phyloP scores from a whole-genome alignment of 306 rosid genomes.

The Cyclanthera cordifolia region DNA sequence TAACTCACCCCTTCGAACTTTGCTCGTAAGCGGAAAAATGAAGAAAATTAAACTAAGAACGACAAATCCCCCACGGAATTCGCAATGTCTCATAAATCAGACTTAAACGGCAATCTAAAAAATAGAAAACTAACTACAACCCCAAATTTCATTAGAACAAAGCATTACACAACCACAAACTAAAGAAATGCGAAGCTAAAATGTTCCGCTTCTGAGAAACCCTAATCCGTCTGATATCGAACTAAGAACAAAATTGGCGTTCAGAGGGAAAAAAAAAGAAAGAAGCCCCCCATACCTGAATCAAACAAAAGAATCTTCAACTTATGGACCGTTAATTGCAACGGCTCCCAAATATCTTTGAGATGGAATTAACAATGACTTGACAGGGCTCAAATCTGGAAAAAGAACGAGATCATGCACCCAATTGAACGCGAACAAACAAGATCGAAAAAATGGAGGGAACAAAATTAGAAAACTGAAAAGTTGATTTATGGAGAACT shows the following conservation, averaged over 20 bases:
- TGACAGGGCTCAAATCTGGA: neutral
- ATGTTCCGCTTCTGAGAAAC: conserved; percentile 5
- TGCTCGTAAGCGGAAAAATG: neutral
- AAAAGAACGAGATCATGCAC: neutral
- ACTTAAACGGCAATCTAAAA: neutral
- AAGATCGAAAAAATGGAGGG: neutral
- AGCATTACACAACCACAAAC: neutral
- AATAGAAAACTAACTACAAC: neutral
- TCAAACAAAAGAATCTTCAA: neutral
- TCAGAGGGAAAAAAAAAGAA: neutral
- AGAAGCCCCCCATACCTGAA: neutral
- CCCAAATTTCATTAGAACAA: neutral
- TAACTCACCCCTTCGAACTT: neutral
- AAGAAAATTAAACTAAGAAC: neutral
- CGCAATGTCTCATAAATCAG: neutral
- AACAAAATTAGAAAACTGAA: neutral
- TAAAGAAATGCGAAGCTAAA: neutral
- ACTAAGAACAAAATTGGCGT: neutral
- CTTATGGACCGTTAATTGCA: neutral
- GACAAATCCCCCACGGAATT: neutral
- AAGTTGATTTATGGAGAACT: too few relatives aligned
- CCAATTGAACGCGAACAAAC: neutral
- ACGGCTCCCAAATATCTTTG: neutral
- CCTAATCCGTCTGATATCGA: conserved; percentile 8
- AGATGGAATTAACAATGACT: neutral